These are phyloP conservation scores for Stemphylium vesicarium DNA, from an alignment of 2,329 filamentous ascomycete species.

Conservation along the genomic window DNA sequence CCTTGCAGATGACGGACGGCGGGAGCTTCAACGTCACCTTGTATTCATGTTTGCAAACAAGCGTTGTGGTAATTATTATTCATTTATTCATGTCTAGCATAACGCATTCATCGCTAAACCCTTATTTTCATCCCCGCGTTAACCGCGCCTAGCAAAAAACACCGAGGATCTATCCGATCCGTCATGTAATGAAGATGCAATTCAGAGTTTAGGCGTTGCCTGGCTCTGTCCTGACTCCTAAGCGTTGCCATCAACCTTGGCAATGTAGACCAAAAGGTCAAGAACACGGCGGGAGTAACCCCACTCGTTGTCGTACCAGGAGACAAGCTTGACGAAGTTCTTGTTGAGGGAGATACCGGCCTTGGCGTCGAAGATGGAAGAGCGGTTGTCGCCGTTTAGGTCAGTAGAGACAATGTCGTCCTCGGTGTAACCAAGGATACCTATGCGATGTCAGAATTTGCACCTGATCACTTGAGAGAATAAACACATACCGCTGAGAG, in stretches of 20 bases:
- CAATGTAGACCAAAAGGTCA: slow-evolving; percentile 57
- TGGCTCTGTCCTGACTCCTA: slow-evolving; percentile 50
- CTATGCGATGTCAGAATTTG: slow-evolving; percentile 53
- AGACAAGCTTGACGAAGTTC: slow-evolving; percentile 98
- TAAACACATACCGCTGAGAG: slow-evolving; percentile 77
- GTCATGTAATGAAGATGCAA: slow-evolving; percentile 8
- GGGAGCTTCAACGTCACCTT: slow-evolving; percentile 19
- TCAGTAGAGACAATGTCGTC: slow-evolving; percentile 95
- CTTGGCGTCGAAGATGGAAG: slow-evolving; percentile 99
- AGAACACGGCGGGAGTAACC: slow-evolving; percentile 88
- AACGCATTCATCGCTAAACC: slow-evolving; percentile 23
- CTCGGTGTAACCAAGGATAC: slow-evolving; percentile 93
- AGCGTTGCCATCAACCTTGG: slow-evolving; percentile 53
- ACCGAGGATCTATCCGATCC: slow-evolving; percentile 4
- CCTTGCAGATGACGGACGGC: slow-evolving; percentile 13
- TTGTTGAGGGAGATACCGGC: slow-evolving; percentile 98
- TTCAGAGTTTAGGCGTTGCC: slow-evolving; percentile 43
- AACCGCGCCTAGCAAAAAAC: slow-evolving; percentile 12
- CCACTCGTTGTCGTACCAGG: slow-evolving; percentile 99
- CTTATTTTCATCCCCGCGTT: slow-evolving; percentile 23
- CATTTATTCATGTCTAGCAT: slow-evolving; percentile 40
- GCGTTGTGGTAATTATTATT: slow-evolving; percentile 30
- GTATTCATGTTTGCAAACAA: not conserved
- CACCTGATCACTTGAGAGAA: not conserved
- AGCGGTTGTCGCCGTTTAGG: slow-evolving; percentile 89